A percentile compares a stretch with the other conserved stretches of the same genome.
phyloP scores from a whole-genome alignment of 768 basidiomycete species.

The Lenzites betulinus region DNA sequence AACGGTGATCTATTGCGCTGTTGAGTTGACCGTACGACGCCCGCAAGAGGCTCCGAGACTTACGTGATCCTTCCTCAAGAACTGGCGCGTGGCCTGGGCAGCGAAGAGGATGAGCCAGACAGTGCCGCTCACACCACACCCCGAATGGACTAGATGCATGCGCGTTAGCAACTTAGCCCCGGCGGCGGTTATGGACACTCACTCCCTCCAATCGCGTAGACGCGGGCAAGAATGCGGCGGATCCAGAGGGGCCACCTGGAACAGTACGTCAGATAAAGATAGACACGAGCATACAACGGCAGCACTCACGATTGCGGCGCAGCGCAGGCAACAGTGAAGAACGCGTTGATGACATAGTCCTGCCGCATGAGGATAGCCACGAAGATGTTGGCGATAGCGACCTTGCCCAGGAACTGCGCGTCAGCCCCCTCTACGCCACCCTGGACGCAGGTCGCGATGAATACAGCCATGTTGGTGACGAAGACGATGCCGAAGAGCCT shows the following conservation, averaged over 20 bases:
- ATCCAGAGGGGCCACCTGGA: constrained; percentile 53
- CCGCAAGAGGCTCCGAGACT: neutral
- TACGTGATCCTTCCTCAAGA: constrained; percentile 40
- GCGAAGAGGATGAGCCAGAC: constrained; percentile 53
- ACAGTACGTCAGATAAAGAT: neutral
- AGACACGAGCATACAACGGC: neutral
- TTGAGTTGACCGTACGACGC: constrained; percentile 12
- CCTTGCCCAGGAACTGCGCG: constrained; percentile 35
- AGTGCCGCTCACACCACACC: constrained; percentile 51
- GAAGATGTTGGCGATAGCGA: constrained; percentile 44
- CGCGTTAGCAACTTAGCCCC: neutral
- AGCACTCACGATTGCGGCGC: constrained; percentile 48
- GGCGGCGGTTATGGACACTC: constrained; percentile 15
- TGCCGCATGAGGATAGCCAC: constrained; percentile 43
- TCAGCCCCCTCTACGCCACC: constrained; percentile 34
- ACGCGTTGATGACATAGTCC: constrained; percentile 56
- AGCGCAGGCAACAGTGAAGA: constrained; percentile 51
- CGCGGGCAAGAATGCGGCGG: constrained; percentile 51
- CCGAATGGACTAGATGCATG: constrained; percentile 44
- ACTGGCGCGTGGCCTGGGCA: constrained; percentile 51
- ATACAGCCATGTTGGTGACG: constrained; percentile 46
- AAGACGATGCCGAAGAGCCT: constrained; percentile 54
- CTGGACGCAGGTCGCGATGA: constrained; percentile 42
- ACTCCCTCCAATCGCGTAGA: constrained; percentile 56
- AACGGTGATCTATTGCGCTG: constrained; percentile 41